A percentile compares a stretch with the other conserved stretches of the same genome.
These are phyloP conservation scores for Arachis monticola DNA, from an alignment of 331 rosid genomes.

Conservation along the genomic window DNA sequence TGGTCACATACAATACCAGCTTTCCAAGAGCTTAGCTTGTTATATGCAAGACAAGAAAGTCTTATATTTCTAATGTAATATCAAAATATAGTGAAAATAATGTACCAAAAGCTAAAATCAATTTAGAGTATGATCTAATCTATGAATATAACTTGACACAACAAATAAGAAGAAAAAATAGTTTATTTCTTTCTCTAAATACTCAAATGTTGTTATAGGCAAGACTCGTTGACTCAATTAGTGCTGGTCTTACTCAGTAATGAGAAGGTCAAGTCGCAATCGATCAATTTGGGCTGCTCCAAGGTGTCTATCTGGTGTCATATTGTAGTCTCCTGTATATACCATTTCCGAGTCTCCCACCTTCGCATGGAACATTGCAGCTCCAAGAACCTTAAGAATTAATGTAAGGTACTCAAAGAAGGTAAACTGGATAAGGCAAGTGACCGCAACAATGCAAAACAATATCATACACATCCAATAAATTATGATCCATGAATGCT, in stretches of 20 bases:
- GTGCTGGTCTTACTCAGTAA: slow-evolving; percentile 72
- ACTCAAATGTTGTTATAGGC: not conserved
- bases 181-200: slow-evolving; percentile 28
- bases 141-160: not conserved
- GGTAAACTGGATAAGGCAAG: slow-evolving; percentile 1
- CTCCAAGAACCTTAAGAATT: slow-evolving; percentile 81
- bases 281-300: slow-evolving; percentile 97
- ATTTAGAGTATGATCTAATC: slow-evolving; percentile 18
- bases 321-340: slow-evolving; percentile 97
- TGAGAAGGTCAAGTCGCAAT: slow-evolving; percentile 85
- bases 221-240: slow-evolving; percentile 4
- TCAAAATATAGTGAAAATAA: not conserved
- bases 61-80: slow-evolving; percentile 24
- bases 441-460: not conserved
- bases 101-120: slow-evolving; percentile 16
- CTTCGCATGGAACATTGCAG: slow-evolving; percentile 95
- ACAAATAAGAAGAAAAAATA: not conserved
- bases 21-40: slow-evolving; percentile 10
- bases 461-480: not conserved
- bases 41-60: not conserved
- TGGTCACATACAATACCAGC: slow-evolving; percentile 3
- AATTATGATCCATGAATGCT: slow-evolving; percentile 5
- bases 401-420: slow-evolving; percentile 26
- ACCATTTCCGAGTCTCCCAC: slow-evolving; percentile 89
- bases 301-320: slow-evolving; percentile 97